Evolutionary conservation across 1,284 basidiomycete genomes (phyloP).

Genomic region (Dichomitus squalens): DNA sequence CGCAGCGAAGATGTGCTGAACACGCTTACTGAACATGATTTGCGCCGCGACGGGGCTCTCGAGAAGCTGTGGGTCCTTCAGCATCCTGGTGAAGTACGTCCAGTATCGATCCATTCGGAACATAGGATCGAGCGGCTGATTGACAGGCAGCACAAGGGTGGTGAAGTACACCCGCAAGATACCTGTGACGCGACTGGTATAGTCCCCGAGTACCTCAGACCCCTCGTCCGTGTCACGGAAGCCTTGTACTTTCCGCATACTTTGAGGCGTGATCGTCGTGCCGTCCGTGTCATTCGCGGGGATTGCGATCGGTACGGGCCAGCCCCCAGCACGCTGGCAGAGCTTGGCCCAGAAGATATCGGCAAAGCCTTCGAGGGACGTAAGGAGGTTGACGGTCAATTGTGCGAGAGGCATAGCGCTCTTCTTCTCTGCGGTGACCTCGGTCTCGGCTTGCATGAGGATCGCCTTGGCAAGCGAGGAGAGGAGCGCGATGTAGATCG

Average conservation of each 20-base stretch:
- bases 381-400: conserved; percentile 73
- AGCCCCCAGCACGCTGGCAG: conserved; percentile 78
- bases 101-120: conserved; percentile 69
- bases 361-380: conserved; percentile 58
- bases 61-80: conserved; percentile 52
- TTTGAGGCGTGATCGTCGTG: conserved; percentile 52
- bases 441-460: conserved; percentile 91
- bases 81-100: conserved; percentile 67
- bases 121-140: conserved; percentile 46
- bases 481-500: conserved; percentile 76
- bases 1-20: conserved; percentile 17
- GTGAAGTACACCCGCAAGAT: conserved; percentile 90
- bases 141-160: conserved; percentile 54
- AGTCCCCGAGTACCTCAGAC: conserved; percentile 51
- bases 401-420: conserved; percentile 85
- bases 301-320: conserved; percentile 62
- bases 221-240: conserved; percentile 54
- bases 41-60: conserved; percentile 58
- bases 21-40: conserved; percentile 69
- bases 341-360: conserved; percentile 86
- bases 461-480: conserved; percentile 89
- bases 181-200: conserved; percentile 77
- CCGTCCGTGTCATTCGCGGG: conserved; percentile 51
- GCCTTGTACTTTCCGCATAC: conserved; percentile 72
- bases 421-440: conserved; percentile 88